Evolutionary conservation across 306 rosid genomes (phyloP), one percentile per base, ranked within the genome.

Genomic region (Vigna trinervia): DNA sequence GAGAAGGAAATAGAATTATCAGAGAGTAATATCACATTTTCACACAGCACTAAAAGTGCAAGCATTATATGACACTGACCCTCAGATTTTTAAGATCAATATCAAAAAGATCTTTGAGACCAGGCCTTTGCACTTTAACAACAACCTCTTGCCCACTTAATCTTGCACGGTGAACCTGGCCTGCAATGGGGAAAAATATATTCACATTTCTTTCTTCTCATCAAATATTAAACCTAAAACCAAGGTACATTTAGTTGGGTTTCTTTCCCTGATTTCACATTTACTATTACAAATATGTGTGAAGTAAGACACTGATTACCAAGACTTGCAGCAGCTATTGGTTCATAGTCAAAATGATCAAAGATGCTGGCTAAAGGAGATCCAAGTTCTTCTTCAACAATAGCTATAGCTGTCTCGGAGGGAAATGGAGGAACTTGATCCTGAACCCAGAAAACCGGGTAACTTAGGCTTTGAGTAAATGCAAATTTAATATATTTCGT

Each of bases 371-470:
- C 75, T 83, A 90, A 4, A 45, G 98, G 91, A 81, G 87, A 86
- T 83, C 98, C 97, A 75, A 95, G 96, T 89, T 95, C 99, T 84
- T 95, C 97, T 83, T 92, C 91, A 45, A 95, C 85, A 62, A 89
- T 92, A 22, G 89, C 86, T 68, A 91, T 57, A 69, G 99, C 97
- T 48, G 97, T 87, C 74, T 92, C 92, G 5, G 99, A 95, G 52
- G 99, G 94, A 81, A 95, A 95, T 80, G 98, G 99, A 73, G 99
- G 97, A 83, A 92, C 99, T 92, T 95, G 99, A 88, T 95, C 99
- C 99, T 95, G 85, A 82, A 88, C 59, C 60, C 28, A 74, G 26
- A 74, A 85, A 50, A 47, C 26, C 13, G 47, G 64, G 54, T 32
- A 51, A 64, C 58, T 86, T 85, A 63, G 79, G 63, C 60, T 58